Evolutionary conservation across 441 rosid genomes (phyloP), one percentile per base, ranked within the genome.

Genomic region (Caryocar brasiliense): DNA sequence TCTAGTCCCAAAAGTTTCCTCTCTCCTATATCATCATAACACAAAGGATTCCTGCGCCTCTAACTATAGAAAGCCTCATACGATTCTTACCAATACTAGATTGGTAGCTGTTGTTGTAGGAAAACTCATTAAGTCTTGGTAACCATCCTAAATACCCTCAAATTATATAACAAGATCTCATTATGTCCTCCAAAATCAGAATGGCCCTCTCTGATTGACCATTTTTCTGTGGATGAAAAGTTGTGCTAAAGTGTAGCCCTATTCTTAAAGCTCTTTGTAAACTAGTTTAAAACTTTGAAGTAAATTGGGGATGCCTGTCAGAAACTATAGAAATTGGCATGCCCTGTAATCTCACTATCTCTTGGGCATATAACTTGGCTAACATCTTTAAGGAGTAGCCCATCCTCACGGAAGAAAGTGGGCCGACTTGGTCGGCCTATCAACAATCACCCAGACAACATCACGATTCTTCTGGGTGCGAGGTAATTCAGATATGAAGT

Each of bases 271-370:
- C 50, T 4, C 11, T 1, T 7, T 43, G 34, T 2, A 33, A 8
- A 23, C 23, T 21, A 2, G 7, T 14, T 39, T 24, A 48, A 20
- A 48, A 33, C 10, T 15, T 15, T 11, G 42, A 1, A 1, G 25
- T 30, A 8, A 50, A 50, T 3, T 21, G n/a, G 13, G 29, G 20
- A 28, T 39, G 36, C 9, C 24, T 3, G 5, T 51, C 15, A 3
- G 26, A 38, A 1, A 27, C 19, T 5, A 40, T 47, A 2, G 40
- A 25, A 3, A 28, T 2, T 9, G 3, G 53, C 6, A 14, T 38
- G 15, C 56, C 23, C 13, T 51, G 56, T 1, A 38, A 20, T 17
- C 46, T 8, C 0, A 54, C 59, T 11, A 54, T 23, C 32, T 54
- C 29, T 0, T 23, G 10, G 3, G 23, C 2, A n/a, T n/a, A n/a